These are phyloP conservation scores for Zygosaccharomyces rouxii DNA, from an alignment of 805 yeast genomes.

Conservation along the genomic window DNA sequence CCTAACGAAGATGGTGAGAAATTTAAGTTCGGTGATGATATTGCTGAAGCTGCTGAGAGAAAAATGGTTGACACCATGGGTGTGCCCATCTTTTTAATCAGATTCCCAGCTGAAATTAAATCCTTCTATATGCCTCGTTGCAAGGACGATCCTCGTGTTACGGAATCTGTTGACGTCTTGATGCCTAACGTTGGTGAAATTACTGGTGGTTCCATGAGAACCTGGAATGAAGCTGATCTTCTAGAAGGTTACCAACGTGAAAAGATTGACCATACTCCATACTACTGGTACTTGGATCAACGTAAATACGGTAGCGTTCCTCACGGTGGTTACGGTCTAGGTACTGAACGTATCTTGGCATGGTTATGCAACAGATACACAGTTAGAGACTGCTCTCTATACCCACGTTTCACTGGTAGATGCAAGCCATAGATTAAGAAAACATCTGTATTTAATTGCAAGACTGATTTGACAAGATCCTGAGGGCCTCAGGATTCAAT, in stretches of 20 bases:
- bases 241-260: slow-evolving; percentile 91
- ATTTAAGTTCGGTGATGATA: slow-evolving; percentile 97
- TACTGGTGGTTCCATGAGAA: slow-evolving; percentile 99
- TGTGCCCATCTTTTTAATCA: slow-evolving; percentile 83
- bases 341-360: slow-evolving; percentile 96
- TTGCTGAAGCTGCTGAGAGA: slow-evolving; percentile 99
- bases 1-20: slow-evolving; percentile 90
- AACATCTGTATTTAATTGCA: not conserved
- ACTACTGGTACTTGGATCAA: slow-evolving; percentile 96
- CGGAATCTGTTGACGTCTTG: slow-evolving; percentile 96
- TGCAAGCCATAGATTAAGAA: slow-evolving; percentile 69
- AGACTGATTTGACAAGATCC: not conserved
- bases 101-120: slow-evolving; percentile 96
- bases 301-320: slow-evolving; percentile 97
- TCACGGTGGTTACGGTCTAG: slow-evolving; percentile 98
- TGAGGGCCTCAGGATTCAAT: no score
- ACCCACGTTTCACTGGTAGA: slow-evolving; percentile 97
- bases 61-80: slow-evolving; percentile 95
- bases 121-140: slow-evolving; percentile 97
- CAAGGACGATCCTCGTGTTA: slow-evolving; percentile 84
- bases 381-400: slow-evolving; percentile 95
- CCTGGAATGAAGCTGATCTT: slow-evolving; percentile 72
- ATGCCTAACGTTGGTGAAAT: slow-evolving; percentile 99
- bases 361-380: slow-evolving; percentile 98
- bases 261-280: slow-evolving; percentile 71